Evolutionary conservation across 1,284 basidiomycete species (phyloP), one percentile per base, ranked within the genome.

Genomic region (Moesziomyces sp.): DNA sequence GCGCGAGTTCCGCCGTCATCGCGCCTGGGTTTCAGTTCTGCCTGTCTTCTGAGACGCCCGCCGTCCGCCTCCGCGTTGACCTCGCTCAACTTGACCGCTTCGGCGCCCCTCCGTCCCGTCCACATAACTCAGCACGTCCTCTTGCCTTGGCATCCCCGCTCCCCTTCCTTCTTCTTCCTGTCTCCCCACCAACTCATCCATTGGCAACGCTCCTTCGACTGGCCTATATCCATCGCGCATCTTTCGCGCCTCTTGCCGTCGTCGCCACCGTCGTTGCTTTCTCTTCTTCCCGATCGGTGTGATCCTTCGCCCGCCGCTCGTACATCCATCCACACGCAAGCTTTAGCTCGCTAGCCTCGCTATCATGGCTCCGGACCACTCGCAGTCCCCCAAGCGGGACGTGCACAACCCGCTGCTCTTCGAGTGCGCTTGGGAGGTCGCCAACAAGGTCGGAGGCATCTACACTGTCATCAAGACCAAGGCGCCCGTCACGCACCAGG

Each of bases 391-490:
- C 53, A 77, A 70, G 57, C 64, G 78, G 45, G 79, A 81, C 61
- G 79, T 81, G 18, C 71, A 75, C 64, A 75, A 77, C 61, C 78
- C 77, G 23, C 65, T 81, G 34, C 77, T 81, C 57, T 81, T 81
- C 54, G 80, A 81, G 68, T 75, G 68, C 53, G 80, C 80, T 13
- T 81, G 80, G 80, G 80, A 81, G 61, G 80, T 81, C 14, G 79
- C 79, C 13, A 80, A 80, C 74, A 81, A 81, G 87, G 95, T 98
- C 85, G 95, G 95, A 78, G 95, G 95, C 74, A 97, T 97, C 86
- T 98, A 98, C 89, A 98, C 95, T 73, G 95, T 98, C 87, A 97
- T 98, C 86, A 97, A 97, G 87, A 98, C 96, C 58, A 99, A 98
- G 85, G 94, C 97, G 54, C 96, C 96, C 62, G 93, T 99, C 85